Evolutionary conservation across 805 yeast species (phyloP).

Genomic region (Myxozyma udenii): DNA sequence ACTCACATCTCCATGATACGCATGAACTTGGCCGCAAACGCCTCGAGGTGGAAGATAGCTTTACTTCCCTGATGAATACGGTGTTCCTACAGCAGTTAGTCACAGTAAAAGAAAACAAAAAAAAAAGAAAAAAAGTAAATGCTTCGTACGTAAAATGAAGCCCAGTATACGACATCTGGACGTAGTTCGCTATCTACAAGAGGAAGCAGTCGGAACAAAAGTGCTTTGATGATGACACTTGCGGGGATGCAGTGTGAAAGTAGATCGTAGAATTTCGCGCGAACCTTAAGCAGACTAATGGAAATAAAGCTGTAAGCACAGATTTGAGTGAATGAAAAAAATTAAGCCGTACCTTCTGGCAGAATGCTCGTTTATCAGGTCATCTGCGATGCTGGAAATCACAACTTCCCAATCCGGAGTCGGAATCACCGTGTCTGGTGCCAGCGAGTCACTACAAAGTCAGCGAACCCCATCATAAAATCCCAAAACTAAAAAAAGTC

Average conservation of each 20-base stretch:
- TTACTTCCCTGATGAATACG: slow-evolving; percentile 81
- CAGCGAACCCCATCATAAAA: too few relatives aligned
- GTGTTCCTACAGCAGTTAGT: slow-evolving; percentile 60
- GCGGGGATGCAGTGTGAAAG: slow-evolving; percentile 94
- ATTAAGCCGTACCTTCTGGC: slow-evolving; percentile 44
- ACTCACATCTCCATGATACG: slow-evolving; percentile 53
- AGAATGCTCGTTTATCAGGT: slow-evolving; percentile 54
- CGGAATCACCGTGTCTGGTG: slow-evolving; percentile 49
- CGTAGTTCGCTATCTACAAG: slow-evolving; percentile 32
- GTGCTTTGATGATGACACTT: slow-evolving; percentile 64
- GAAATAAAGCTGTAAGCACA: slow-evolving; percentile 1
- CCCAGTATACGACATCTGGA: slow-evolving; percentile 34
- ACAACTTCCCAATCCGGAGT: slow-evolving; percentile 90
- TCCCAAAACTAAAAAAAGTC: too few relatives aligned
- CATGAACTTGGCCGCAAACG: slow-evolving; percentile 87
- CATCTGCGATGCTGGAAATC: slow-evolving; percentile 57
- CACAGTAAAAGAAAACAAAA: neutral
- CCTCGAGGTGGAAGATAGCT: slow-evolving; percentile 91
- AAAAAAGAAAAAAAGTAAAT: neutral
- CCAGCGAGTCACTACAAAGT: slow-evolving; percentile 15
- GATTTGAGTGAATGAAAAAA: neutral
- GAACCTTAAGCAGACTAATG: slow-evolving; percentile 48
- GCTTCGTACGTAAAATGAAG: slow-evolving; percentile 25
- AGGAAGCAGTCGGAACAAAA: slow-evolving; percentile 42
- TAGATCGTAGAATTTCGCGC: slow-evolving; percentile 73